Conservation (phyloP, 2,329 filamentous ascomycete genomes). For the Cercospora brassicicola region DNA sequence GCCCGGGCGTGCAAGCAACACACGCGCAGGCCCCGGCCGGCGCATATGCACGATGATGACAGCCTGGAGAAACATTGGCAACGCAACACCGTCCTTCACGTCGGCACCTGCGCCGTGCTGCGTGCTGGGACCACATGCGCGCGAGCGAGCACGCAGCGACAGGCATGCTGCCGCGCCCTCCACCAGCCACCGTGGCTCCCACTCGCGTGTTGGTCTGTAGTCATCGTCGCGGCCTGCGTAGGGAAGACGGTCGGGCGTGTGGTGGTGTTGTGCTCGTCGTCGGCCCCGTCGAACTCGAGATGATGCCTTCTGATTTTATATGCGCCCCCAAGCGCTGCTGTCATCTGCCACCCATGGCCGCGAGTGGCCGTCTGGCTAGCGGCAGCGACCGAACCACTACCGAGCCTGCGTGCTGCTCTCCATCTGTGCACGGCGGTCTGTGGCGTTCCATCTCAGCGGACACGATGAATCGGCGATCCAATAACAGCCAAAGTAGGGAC, state of each 20-base stretch:
- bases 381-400: constrained; percentile 6
- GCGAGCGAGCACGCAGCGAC: not conserved
- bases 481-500: not conserved
- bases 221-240: too few relatives aligned
- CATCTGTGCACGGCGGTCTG: constrained; percentile 3
- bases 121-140: not conserved
- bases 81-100: not conserved
- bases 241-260: not conserved
- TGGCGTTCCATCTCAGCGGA: constrained; percentile 8
- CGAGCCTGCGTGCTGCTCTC: not conserved
- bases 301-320: not conserved
- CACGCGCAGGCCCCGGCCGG: not conserved
- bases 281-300: not conserved
- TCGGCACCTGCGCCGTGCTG: not conserved
- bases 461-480: constrained; percentile 10
- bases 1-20: too few relatives aligned
- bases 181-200: not conserved
- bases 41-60: constrained; percentile 2
- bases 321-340: not conserved
- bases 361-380: not conserved
- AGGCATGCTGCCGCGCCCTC: not conserved
- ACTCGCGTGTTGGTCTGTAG: not conserved
- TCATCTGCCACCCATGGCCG: not conserved
- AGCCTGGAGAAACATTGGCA: not conserved
- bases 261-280: not conserved